Base-by-base conservation (phyloP, 345 rosid species). In the Eucalyptus sp. region DNA sequence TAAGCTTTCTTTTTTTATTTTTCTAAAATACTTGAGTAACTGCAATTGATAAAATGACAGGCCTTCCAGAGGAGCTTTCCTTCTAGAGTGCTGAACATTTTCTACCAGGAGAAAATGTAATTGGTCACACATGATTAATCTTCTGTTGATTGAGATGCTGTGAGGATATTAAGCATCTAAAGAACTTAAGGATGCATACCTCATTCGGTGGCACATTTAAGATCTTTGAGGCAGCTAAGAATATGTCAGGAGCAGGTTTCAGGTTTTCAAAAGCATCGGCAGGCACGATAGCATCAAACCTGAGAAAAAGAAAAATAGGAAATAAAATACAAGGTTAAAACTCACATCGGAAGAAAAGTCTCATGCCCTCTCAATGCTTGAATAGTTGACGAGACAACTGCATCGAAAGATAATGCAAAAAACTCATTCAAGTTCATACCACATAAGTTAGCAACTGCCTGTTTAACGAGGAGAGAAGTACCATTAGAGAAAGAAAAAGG, bases 161-260 rank as follows among this genome's bases (percentile, higher is more conserved):
- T 29, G 6, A 52, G 71, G 7, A 43, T 58, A 87, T 43, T 33
- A 85, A 84, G 54, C 64, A 87, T 68, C 27, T 50, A 51, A 88
- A n/a, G 15, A 76, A 80, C 50, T 37, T 86, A 51, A 46, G 62
- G 22, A 49, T 56, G 18, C 37, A 88, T 91, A 96, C 99, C 99
- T 97, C 98, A 44, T 91, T 93, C 22, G 95, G 88, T 3, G 99
- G 95, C 90, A 96, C 99, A 90, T 93, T 90, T 91, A 97, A 94
- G 91, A 96, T 95, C 92, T 91, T 96, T 91, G 99, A 94, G 90
- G 99, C 99, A 89, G 99, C 90, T 92, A 98, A 93, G 95, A 98
- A 98, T 90, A 96, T 96, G 94, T 97, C 99, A 37, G 99, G 99
- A 92, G 98, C 95, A 89, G 99, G 99, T 92, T 97, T 98, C 92